Conservation (phyloP, 2,329 filamentous ascomycete species). For the Aspergillus sp. region DNA sequence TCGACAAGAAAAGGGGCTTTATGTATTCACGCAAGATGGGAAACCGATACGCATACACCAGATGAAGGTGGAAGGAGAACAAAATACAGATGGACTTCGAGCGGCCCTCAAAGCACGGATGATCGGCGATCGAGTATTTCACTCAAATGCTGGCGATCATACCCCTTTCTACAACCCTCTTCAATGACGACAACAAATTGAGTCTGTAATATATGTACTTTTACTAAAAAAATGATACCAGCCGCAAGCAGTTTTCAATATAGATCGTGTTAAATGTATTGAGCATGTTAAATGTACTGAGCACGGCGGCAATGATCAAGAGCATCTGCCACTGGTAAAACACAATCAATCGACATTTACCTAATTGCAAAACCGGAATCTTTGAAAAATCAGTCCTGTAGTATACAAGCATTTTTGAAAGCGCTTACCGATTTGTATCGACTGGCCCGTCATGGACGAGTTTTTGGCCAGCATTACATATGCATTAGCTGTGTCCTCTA, state of each 20-base stretch:
- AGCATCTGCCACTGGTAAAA: not conserved
- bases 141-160: slow-evolving; percentile 18
- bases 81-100: slow-evolving; percentile 27
- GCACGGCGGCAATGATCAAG: not conserved
- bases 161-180: slow-evolving; percentile 32
- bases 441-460: slow-evolving; percentile 42
- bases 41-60: slow-evolving; percentile 31
- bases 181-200: slow-evolving; percentile 10
- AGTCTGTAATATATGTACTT: slow-evolving; percentile 9
- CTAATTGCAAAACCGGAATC: slow-evolving; percentile 29
- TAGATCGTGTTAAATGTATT: not conserved
- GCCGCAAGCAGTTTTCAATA: not conserved
- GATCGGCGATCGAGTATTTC: slow-evolving; percentile 26
- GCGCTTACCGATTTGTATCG: slow-evolving; percentile 38
- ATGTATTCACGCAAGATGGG: slow-evolving; percentile 33
- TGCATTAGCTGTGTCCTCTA: slow-evolving; percentile 39
- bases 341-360: slow-evolving; percentile 2
- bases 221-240: slow-evolving; percentile 16
- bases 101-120: slow-evolving; percentile 38
- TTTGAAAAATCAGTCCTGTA: slow-evolving; percentile 13
- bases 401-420: not conserved
- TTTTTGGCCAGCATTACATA: slow-evolving; percentile 40
- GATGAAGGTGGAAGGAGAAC: slow-evolving; percentile 38
- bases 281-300: not conserved
- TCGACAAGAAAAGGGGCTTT: slow-evolving; percentile 24